Percentiles rank a stretch among this genome's conserved stretches.
Evolutionary conservation across 2,329 filamentous ascomycete species (phyloP).

Genomic region (Aureobasidium subglaciale): DNA sequence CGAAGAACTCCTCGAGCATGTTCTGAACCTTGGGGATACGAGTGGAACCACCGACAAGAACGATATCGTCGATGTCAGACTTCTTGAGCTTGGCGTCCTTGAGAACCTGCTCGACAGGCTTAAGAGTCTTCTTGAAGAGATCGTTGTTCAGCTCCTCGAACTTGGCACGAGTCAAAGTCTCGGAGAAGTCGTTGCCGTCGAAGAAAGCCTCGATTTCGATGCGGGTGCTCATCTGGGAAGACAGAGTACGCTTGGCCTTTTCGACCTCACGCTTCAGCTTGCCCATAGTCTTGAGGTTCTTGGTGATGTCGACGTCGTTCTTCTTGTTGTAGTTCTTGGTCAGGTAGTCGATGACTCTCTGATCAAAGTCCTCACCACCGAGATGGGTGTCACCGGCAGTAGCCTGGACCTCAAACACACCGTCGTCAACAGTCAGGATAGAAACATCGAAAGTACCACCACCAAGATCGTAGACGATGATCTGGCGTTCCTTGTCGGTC

Average conservation of each 20-base stretch:
- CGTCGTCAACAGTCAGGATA: slow-evolving; percentile 62
- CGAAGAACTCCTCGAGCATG: slow-evolving; percentile 93
- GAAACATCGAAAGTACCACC: slow-evolving; percentile 94
- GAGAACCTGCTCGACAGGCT: slow-evolving; percentile 97
- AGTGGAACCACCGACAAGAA: slow-evolving; percentile 95
- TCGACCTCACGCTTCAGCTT: slow-evolving; percentile 99
- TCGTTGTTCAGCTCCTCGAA: slow-evolving; percentile 99
- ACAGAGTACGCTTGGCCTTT: slow-evolving; percentile 95
- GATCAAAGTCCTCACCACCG: slow-evolving; percentile 98
- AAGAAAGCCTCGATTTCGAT: slow-evolving; percentile 93
- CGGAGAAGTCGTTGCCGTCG: slow-evolving; percentile 94
- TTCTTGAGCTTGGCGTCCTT: slow-evolving; percentile 98
- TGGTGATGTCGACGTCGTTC: slow-evolving; percentile 82
- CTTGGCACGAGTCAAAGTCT: slow-evolving; percentile 97
- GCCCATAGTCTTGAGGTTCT: slow-evolving; percentile 96
- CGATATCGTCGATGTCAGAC: slow-evolving; percentile 89
- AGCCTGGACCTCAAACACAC: slow-evolving; percentile 89
- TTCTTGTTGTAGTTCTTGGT: slow-evolving; percentile 99
- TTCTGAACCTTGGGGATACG: slow-evolving; percentile 97
- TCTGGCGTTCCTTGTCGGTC: slow-evolving; percentile 74
- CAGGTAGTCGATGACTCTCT: slow-evolving; percentile 93
- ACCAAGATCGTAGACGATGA: slow-evolving; percentile 89
- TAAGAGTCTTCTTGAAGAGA: slow-evolving; percentile 98
- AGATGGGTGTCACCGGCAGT: slow-evolving; percentile 96
- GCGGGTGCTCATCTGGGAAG: slow-evolving; percentile 36